Conservation (phyloP, 176 grass and related monocot genomes). For the Otatea glauca region DNA sequence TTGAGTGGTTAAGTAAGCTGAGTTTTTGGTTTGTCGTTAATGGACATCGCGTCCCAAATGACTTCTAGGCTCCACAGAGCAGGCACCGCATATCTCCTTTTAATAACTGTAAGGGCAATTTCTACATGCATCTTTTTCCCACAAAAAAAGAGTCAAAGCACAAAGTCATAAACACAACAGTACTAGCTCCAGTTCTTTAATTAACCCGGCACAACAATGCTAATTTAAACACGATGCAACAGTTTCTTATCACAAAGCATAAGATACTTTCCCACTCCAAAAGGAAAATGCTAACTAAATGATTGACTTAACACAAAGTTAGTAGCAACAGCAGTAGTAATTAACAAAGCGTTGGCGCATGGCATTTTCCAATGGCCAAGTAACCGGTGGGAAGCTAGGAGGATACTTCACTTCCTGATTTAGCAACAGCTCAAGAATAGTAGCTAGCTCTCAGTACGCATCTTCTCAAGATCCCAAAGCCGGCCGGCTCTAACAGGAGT, state of each 20-base stretch:
- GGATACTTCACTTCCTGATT: constrained; percentile 16
- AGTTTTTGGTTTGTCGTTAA: not conserved
- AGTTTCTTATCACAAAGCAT: constrained; percentile 34
- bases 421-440: not conserved
- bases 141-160: constrained; percentile 19
- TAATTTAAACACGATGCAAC: constrained; percentile 30
- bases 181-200: not conserved
- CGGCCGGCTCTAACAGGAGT: constrained; percentile 15
- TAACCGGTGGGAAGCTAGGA: constrained; percentile 46
- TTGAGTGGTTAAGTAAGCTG: not conserved
- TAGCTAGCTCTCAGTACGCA: constrained; percentile 14
- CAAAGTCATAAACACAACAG: constrained; percentile 16
- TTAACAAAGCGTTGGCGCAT: constrained; percentile 50
- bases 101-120: constrained; percentile 12
- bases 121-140: constrained; percentile 15
- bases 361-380: constrained; percentile 66
- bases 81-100: not conserved
- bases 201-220: not conserved
- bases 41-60: constrained; percentile 14
- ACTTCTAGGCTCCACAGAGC: constrained; percentile 1
- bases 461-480: constrained; percentile 35
- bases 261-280: constrained; percentile 15
- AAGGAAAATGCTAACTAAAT: not conserved
- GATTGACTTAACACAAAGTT: constrained; percentile 3
- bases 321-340: too few relatives aligned